Percentiles rank a stretch among this genome's conserved stretches.
phyloP scores from a whole-genome alignment of 345 rosid species.

The Gossypium australe region DNA sequence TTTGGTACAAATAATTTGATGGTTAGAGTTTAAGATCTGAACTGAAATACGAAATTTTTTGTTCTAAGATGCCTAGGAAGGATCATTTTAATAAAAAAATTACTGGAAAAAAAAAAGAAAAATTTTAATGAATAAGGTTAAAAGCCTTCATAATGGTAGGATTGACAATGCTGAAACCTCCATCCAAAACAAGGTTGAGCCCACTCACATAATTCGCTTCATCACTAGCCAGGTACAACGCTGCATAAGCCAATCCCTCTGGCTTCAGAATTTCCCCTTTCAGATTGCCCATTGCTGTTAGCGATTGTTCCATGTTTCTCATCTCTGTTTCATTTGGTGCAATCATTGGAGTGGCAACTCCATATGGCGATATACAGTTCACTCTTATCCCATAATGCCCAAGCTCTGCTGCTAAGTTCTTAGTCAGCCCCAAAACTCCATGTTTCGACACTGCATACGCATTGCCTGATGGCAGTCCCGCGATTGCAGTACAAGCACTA shows the following conservation, averaged over 20 bases:
- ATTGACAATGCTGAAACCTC: conserved; percentile 30
- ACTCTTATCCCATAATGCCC: conserved; percentile 37
- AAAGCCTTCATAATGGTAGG: conserved; percentile 17
- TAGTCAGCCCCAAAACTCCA: conserved; percentile 26
- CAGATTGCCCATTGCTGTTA: conserved; percentile 17
- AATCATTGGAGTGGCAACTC: not conserved
- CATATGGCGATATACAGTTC: conserved; percentile 33
- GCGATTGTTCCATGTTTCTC: not conserved
- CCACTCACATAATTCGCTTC: conserved; percentile 39
- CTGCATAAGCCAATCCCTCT: conserved; percentile 31
- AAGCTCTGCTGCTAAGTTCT: conserved; percentile 30
- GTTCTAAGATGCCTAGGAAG: no score
- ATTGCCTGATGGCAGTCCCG: conserved; percentile 18
- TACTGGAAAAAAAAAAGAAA: not conserved
- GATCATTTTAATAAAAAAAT: not conserved
- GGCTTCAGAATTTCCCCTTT: conserved; percentile 22
- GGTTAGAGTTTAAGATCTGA: no score
- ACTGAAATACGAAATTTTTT: no score
- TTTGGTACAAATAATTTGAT: no score
- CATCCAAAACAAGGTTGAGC: conserved; percentile 37
- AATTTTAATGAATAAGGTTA: not conserved
- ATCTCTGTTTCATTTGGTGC: not conserved
- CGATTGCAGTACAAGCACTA: conserved; percentile 28
- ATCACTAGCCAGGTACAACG: conserved; percentile 34
- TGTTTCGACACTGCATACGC: conserved; percentile 21